Conservation (phyloP, 768 basidiomycete species). For the Boletus coccyginus region DNA sequence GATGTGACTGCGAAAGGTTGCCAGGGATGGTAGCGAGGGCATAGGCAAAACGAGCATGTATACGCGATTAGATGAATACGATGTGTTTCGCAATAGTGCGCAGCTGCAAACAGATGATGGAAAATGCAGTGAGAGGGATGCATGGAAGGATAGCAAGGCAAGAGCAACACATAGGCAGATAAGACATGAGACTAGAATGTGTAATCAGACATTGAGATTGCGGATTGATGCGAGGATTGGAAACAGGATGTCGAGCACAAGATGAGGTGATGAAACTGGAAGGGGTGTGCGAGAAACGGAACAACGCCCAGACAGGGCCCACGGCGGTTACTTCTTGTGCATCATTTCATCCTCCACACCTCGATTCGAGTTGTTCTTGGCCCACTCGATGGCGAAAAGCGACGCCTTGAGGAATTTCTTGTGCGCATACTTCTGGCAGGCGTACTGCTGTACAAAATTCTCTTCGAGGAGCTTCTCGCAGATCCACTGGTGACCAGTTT, state of each 20-base stretch:
- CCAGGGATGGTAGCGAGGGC: slow-evolving; percentile 17
- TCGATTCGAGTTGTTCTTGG: slow-evolving; percentile 46
- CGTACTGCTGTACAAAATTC: slow-evolving; percentile 80
- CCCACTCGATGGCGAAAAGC: slow-evolving; percentile 74
- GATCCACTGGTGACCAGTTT: slow-evolving; percentile 76
- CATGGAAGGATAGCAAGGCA: slow-evolving; percentile 38
- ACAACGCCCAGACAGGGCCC: slow-evolving; percentile 8
- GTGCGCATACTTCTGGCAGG: slow-evolving; percentile 94
- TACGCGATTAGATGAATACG: slow-evolving; percentile 32
- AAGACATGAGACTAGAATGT: slow-evolving; percentile 36
- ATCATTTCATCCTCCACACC: slow-evolving; percentile 31
- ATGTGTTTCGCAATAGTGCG: slow-evolving; percentile 36
- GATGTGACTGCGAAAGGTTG: slow-evolving; percentile 21
- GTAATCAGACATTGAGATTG: slow-evolving; percentile 41
- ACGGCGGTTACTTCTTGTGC: slow-evolving; percentile 29
- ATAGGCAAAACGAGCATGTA: slow-evolving; percentile 36
- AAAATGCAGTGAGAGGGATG: slow-evolving; percentile 25
- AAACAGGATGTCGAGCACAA: slow-evolving; percentile 38
- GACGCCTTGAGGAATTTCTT: slow-evolving; percentile 98
- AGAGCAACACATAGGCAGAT: slow-evolving; percentile 35
- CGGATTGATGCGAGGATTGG: slow-evolving; percentile 31
- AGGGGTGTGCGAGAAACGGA: slow-evolving; percentile 24
- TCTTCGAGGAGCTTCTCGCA: slow-evolving; percentile 79
- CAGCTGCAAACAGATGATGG: slow-evolving; percentile 25
- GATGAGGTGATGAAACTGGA: slow-evolving; percentile 22